A percentile compares a stretch with the other conserved stretches of the same genome.
These are phyloP conservation scores for Gossypium arboreum DNA, from an alignment of 345 rosid species.

Conservation along the genomic window DNA sequence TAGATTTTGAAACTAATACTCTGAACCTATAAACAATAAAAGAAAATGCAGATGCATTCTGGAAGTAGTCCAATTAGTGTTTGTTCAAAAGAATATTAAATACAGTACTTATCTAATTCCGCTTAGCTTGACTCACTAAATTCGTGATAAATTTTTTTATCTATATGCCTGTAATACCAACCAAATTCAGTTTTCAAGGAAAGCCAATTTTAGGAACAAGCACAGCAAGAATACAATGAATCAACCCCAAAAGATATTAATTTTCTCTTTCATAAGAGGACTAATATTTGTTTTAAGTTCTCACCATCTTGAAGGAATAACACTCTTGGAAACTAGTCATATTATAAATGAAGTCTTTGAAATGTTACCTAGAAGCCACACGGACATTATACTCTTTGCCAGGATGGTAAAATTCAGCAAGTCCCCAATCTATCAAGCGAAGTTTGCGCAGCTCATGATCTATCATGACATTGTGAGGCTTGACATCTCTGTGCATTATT, in stretches of 20 bases:
- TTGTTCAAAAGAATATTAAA: neutral
- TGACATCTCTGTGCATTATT: slow-evolving; percentile 86
- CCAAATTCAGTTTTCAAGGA: neutral
- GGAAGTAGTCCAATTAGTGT: neutral
- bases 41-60: neutral
- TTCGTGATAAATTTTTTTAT: neutral
- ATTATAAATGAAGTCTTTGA: neutral
- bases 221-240: neutral
- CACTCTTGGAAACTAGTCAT: neutral
- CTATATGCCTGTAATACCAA: neutral
- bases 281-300: neutral
- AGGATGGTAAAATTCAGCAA: slow-evolving; percentile 85
- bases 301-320: neutral
- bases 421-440: slow-evolving; percentile 82
- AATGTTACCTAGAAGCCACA: slow-evolving; percentile 70
- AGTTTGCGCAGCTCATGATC: slow-evolving; percentile 86
- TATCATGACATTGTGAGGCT: slow-evolving; percentile 87
- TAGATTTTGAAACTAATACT: neutral
- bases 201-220: neutral
- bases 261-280: neutral
- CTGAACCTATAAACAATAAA: neutral
- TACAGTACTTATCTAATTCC: neutral
- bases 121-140: neutral
- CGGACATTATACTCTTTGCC: slow-evolving; percentile 80
- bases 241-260: neutral